A percentile compares a stretch with the other conserved stretches of the same genome.
Conservation (phyloP, 192 early-diverging fungal species). For the Helicostylum pulchrum region DNA sequence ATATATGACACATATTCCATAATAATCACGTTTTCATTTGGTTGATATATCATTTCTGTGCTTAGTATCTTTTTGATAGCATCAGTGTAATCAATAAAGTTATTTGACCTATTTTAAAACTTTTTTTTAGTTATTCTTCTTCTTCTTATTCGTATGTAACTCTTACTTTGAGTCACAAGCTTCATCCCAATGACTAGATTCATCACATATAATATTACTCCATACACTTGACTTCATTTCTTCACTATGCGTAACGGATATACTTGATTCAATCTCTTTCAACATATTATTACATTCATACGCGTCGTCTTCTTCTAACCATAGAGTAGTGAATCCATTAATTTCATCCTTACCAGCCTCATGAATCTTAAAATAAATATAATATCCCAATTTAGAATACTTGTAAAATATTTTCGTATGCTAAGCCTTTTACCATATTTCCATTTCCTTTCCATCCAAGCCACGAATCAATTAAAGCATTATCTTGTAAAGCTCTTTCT, state of each 20-base stretch:
- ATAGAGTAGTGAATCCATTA: not conserved
- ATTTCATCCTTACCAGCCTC: not conserved
- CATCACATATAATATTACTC: slow-evolving; percentile 6
- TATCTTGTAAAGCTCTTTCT: not conserved
- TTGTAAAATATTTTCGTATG: too few species aligned
- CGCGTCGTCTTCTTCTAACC: too few species aligned
- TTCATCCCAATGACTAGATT: slow-evolving; percentile 12
- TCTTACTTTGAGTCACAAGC: slow-evolving; percentile 1
- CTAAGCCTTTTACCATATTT: slow-evolving; percentile 1
- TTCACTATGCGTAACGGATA: slow-evolving; percentile 1
- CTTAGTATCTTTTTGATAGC: not conserved
- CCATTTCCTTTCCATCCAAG: not conserved
- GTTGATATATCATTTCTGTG: not conserved
- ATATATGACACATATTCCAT: slow-evolving; percentile 11
- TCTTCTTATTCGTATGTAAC: too few species aligned
- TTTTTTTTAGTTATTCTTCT: not conserved
- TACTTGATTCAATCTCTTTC: not conserved
- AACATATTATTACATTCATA: not conserved
- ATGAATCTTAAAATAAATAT: not conserved
- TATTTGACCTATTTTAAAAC: not conserved
- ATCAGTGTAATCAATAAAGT: slow-evolving; percentile 3
- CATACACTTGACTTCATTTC: slow-evolving; percentile 4
- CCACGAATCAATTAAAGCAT: not conserved
- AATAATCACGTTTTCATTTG: not conserved
- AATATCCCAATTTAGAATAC: too few species aligned